phyloP scores from a whole-genome alignment of 2,329 filamentous ascomycete species.

The Fusarium buxicola region DNA sequence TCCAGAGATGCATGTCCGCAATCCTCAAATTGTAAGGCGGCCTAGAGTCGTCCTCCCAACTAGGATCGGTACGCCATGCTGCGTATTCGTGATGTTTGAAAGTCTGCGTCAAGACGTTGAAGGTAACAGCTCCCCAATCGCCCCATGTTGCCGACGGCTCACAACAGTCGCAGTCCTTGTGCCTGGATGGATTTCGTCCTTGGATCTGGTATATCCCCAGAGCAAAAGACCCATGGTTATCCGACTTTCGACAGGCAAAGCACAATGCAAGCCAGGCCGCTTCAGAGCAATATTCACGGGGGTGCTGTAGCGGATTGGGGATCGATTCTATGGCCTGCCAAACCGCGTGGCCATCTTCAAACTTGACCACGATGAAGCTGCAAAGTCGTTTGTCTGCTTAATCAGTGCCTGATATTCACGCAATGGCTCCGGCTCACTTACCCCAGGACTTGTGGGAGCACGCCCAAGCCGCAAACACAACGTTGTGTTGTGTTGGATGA shows the following conservation, averaged over 20 bases:
- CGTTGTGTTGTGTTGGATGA: slow-evolving; percentile 35
- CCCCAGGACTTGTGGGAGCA: slow-evolving; percentile 1
- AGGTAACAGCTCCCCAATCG: slow-evolving; percentile 29
- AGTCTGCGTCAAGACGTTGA: slow-evolving; percentile 33
- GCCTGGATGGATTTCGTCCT: background rate
- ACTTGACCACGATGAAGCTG: slow-evolving; percentile 27
- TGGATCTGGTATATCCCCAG: slow-evolving; percentile 27
- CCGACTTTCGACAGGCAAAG: slow-evolving; percentile 23
- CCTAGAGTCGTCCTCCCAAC: slow-evolving; percentile 2
- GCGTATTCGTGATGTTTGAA: slow-evolving; percentile 28
- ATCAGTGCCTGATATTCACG: background rate
- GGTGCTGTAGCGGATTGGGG: slow-evolving; percentile 20
- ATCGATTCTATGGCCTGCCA: slow-evolving; percentile 20
- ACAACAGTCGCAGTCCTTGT: slow-evolving; percentile 12
- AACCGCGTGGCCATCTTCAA: slow-evolving; percentile 10
- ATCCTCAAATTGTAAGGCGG: background rate
- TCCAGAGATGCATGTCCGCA: slow-evolving; percentile 28
- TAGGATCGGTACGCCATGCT: slow-evolving; percentile 5
- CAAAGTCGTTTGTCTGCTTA: slow-evolving; percentile 2
- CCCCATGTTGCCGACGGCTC: slow-evolving; percentile 11
- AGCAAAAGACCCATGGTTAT: slow-evolving; percentile 29
- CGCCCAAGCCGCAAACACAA: slow-evolving; percentile 32
- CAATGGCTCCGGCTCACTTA: background rate
- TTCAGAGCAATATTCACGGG: background rate
- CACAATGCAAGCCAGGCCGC: background rate